phyloP scores from a whole-genome alignment of 1,139 yeast species.

The Chernovozyma aurita region DNA sequence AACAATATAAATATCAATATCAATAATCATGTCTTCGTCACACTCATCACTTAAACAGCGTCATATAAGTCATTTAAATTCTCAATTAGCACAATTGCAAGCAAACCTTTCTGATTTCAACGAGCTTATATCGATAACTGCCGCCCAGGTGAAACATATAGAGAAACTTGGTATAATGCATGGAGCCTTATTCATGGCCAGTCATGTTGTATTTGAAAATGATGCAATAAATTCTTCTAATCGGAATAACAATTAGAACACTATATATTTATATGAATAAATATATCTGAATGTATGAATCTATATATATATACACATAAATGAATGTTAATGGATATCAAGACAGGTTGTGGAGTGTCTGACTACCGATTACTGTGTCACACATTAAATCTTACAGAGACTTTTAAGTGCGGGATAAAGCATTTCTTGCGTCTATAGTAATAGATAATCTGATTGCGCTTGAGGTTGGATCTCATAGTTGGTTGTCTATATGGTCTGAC shows the following conservation, averaged over 20 bases:
- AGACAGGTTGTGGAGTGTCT: too few species aligned
- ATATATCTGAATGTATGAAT: background rate
- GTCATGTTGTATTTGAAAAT: slow-evolving; percentile 57
- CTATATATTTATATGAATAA: background rate
- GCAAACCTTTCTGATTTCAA: slow-evolving; percentile 57
- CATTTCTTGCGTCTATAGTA: too few species aligned
- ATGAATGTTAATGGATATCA: background rate
- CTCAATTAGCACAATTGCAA: slow-evolving; percentile 60
- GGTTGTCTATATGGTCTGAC: too few species aligned
- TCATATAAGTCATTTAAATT: slow-evolving; percentile 56
- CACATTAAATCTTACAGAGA: too few species aligned
- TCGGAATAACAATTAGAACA: slow-evolving; percentile 1
- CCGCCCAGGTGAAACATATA: slow-evolving; percentile 53
- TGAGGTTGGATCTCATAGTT: too few species aligned
- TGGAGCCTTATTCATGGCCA: slow-evolving; percentile 61
- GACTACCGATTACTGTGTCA: too few species aligned
- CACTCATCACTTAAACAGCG: slow-evolving; percentile 33
- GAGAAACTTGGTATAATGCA: slow-evolving; percentile 58
- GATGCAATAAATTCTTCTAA: slow-evolving; percentile 19
- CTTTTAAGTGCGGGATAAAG: too few species aligned
- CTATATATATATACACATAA: too few species aligned
- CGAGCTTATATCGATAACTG: slow-evolving; percentile 48
- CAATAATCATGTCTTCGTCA: slow-evolving; percentile 1
- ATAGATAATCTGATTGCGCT: too few species aligned
- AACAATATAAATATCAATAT: too few species aligned